phyloP scores from a whole-genome alignment of 139 green algal species.

The Chlamydomonas incerta region DNA sequence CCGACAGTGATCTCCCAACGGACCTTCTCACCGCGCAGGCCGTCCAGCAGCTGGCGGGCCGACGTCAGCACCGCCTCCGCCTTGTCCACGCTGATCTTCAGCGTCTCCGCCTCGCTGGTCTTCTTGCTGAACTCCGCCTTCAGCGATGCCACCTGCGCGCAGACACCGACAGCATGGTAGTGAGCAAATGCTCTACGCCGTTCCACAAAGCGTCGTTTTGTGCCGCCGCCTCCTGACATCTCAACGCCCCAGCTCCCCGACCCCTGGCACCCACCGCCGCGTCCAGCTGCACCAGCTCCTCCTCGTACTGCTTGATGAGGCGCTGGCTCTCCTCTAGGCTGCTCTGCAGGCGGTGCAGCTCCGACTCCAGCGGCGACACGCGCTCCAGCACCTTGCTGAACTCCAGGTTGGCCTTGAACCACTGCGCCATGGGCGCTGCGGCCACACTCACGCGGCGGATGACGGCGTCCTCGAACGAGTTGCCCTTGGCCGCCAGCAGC shows the following conservation, averaged over 20 bases:
- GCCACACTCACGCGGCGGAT: constrained; percentile 83
- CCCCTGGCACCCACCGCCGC: constrained; percentile 40
- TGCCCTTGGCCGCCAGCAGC: constrained; percentile 64
- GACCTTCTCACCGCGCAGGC: constrained; percentile 80
- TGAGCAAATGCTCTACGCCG: too few species aligned
- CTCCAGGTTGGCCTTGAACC: constrained; percentile 77
- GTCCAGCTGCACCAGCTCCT: constrained; percentile 77
- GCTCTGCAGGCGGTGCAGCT: constrained; percentile 65
- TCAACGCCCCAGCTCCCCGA: not conserved
- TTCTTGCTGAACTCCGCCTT: constrained; percentile 80
- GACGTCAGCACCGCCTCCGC: constrained; percentile 75
- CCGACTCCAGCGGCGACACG: constrained; percentile 74
- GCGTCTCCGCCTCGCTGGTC: constrained; percentile 76
- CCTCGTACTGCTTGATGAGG: constrained; percentile 77
- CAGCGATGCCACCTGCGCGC: constrained; percentile 62
- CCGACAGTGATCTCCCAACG: constrained; percentile 68
- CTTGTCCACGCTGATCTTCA: constrained; percentile 72
- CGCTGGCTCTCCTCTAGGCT: constrained; percentile 65
- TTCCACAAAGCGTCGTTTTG: too few species aligned
- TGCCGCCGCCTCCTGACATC: too few species aligned
- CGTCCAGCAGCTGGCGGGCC: constrained; percentile 77
- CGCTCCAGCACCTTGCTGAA: constrained; percentile 71
- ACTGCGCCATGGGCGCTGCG: constrained; percentile 83
- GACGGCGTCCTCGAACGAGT: constrained; percentile 77
- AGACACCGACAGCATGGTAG: too few species aligned